These are phyloP conservation scores for Gossypium schwendimanii DNA, from an alignment of 441 rosid genomes.

Conservation along the genomic window DNA sequence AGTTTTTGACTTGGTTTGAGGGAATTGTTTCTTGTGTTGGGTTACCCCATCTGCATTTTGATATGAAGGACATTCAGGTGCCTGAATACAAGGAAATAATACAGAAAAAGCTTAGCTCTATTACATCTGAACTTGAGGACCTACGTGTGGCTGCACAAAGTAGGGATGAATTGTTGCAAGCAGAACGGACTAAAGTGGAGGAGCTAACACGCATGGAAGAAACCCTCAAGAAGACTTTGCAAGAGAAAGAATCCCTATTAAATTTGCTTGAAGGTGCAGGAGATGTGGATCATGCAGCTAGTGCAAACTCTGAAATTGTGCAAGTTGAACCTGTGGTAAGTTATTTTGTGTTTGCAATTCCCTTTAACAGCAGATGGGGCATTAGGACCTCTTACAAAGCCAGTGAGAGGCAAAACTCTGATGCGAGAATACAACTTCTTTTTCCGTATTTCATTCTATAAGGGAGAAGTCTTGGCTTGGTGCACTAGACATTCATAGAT, in stretches of 20 bases:
- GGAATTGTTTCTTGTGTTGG: constrained; percentile 42
- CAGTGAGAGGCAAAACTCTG: not conserved
- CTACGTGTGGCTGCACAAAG: constrained; percentile 47
- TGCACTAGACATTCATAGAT: not conserved
- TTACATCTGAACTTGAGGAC: constrained; percentile 61
- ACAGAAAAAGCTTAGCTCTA: constrained; percentile 46
- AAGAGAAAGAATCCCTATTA: constrained; percentile 60
- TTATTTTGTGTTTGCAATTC: constrained; percentile 6
- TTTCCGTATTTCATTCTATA: not conserved
- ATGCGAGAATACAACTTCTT: not conserved
- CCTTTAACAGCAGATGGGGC: not conserved
- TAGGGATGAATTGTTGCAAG: constrained; percentile 60
- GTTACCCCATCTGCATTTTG: constrained; percentile 36
- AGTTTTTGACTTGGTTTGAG: constrained; percentile 63
- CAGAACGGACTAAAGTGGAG: constrained; percentile 69
- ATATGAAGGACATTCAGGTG: constrained; percentile 27
- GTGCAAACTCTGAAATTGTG: constrained; percentile 54
- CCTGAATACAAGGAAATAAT: constrained; percentile 58
- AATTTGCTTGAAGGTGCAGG: constrained; percentile 46
- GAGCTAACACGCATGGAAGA: constrained; percentile 59
- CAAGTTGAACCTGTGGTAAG: constrained; percentile 93
- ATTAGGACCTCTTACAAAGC: not conserved
- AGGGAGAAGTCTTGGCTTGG: constrained; percentile 3
- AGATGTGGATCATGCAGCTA: constrained; percentile 31
- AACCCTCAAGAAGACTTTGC: constrained; percentile 59